These are phyloP conservation scores for Arctium minus DNA, from an alignment of 129 eudicot genomes.

Conservation along the genomic window DNA sequence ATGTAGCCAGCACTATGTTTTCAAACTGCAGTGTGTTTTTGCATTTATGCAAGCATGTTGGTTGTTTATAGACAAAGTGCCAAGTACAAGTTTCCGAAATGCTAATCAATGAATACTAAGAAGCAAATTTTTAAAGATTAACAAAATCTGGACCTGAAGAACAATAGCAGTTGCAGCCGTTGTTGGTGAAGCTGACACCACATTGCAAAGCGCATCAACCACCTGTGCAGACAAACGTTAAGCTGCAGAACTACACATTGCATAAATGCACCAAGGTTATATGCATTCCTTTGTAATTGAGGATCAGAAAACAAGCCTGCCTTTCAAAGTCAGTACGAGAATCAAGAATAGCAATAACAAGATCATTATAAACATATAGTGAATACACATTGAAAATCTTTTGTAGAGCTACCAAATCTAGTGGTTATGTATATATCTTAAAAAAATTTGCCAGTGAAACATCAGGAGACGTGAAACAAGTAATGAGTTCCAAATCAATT, in stretches of 20 bases:
- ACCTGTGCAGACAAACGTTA: constrained; percentile 44
- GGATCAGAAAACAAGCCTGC: too few species aligned
- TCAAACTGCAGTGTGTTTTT: too few species aligned
- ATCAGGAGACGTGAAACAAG: not conserved
- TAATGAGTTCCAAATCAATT: not conserved
- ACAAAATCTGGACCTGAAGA: constrained; percentile 67
- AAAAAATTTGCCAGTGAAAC: not conserved
- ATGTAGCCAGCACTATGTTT: too few species aligned
- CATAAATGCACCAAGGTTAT: not conserved
- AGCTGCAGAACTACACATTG: not conserved
- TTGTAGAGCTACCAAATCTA: too few species aligned
- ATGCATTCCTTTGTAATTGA: too few species aligned
- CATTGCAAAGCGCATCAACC: constrained; percentile 97
- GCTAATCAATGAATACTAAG: not conserved
- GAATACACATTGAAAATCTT: not conserved
- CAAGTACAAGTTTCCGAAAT: not conserved
- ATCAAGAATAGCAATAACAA: not conserved
- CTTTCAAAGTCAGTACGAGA: too few species aligned
- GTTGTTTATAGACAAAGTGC: not conserved
- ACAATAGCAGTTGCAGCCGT: constrained; percentile 97
- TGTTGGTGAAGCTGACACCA: constrained; percentile 90
- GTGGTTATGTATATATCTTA: too few species aligned
- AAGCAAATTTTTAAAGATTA: not conserved
- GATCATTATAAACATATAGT: not conserved
- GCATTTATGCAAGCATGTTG: not conserved